These are phyloP conservation scores for Pisolithus microcarpus DNA, from an alignment of 768 basidiomycete species.

Conservation along the genomic window DNA sequence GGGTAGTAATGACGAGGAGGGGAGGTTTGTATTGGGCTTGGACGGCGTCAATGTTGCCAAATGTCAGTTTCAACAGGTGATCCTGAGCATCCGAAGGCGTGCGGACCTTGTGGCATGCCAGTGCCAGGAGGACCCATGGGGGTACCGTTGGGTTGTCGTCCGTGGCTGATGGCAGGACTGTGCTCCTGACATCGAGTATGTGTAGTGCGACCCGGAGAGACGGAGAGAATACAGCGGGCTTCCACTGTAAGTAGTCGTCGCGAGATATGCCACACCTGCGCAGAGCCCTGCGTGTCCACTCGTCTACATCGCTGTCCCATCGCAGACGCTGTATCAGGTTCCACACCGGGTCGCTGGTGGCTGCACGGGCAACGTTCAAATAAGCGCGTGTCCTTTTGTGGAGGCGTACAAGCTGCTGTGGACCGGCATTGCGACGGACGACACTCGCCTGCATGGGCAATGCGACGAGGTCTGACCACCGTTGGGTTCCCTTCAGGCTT, in stretches of 20 bases:
- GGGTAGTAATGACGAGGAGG: constrained; percentile 39
- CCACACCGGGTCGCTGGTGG: constrained; percentile 39
- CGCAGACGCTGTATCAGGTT: constrained; percentile 31
- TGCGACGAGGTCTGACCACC: no score
- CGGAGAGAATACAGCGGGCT: constrained; percentile 26
- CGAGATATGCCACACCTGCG: constrained; percentile 26
- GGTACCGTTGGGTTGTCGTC: constrained; percentile 14
- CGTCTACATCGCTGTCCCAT: neutral
- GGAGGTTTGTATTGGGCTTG: constrained; percentile 33
- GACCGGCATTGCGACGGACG: constrained; percentile 12
- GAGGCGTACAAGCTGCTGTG: constrained; percentile 11
- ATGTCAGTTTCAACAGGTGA: constrained; percentile 37
- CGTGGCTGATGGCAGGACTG: neutral
- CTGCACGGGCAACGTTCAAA: constrained; percentile 27
- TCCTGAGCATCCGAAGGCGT: constrained; percentile 39
- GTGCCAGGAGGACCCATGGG: constrained; percentile 48
- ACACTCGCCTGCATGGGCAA: no score
- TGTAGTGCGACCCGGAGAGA: constrained; percentile 29
- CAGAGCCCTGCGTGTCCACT: constrained; percentile 18
- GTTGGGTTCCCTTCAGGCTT: no score
- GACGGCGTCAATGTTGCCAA: constrained; percentile 30
- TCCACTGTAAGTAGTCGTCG: constrained; percentile 37
- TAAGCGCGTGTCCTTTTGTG: constrained; percentile 18
- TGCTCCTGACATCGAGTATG: constrained; percentile 9
- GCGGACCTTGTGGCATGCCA: constrained; percentile 41